phyloP scores from a whole-genome alignment of 2,329 filamentous ascomycete genomes.

The Colletotrichum noveboracense region DNA sequence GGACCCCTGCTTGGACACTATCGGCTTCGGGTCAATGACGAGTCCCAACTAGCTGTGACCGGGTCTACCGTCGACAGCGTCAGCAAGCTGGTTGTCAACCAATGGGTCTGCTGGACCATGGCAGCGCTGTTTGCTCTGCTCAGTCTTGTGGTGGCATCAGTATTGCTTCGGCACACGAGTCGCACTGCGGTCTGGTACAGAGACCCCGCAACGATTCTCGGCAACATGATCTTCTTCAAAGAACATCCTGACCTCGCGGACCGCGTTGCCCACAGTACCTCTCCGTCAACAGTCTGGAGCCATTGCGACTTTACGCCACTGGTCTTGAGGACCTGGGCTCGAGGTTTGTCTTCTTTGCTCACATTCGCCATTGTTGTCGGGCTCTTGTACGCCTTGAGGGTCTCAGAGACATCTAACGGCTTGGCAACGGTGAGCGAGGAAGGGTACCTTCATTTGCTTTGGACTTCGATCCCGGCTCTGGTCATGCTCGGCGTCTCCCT shows the following conservation, averaged over 20 bases:
- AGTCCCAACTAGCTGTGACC: background rate
- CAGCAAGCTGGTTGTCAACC: background rate
- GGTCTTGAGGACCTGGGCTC: background rate
- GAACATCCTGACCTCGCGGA: background rate
- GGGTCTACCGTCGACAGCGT: background rate
- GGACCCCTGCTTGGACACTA: background rate
- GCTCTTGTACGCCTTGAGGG: background rate
- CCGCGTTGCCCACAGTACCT: fast-evolving
- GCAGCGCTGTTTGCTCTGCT: background rate
- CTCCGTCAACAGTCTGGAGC: background rate
- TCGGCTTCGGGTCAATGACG: background rate
- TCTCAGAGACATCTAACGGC: background rate
- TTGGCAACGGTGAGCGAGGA: background rate
- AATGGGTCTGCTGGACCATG: background rate
- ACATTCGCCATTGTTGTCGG: background rate
- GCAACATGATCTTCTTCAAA: background rate
- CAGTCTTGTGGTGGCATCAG: background rate
- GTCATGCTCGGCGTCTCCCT: background rate
- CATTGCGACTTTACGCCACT: background rate
- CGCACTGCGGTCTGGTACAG: background rate
- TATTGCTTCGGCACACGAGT: background rate
- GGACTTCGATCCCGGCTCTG: background rate
- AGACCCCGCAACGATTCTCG: background rate
- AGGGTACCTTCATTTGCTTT: background rate
- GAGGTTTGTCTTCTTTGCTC: background rate